A percentile compares a stretch with the other conserved stretches of the same genome.
These are phyloP conservation scores for Sugiyamaella sp. DNA, from an alignment of 1,139 yeast genomes.

Conservation along the genomic window DNA sequence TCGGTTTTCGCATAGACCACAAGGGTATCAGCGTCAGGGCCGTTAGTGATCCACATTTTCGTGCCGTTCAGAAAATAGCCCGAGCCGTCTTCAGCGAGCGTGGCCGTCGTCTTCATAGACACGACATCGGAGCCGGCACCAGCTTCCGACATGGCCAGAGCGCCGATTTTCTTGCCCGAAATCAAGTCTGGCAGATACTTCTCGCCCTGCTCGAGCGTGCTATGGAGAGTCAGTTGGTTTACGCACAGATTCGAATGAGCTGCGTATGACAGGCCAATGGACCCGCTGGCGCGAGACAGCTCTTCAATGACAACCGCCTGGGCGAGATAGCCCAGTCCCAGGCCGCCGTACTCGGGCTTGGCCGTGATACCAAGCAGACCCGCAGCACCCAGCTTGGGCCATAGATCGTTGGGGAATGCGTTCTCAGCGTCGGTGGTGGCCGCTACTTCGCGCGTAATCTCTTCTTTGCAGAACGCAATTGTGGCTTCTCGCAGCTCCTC, in stretches of 20 bases:
- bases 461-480: constrained; percentile 39
- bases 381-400: constrained; percentile 43
- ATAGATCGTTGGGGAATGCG: constrained; percentile 41
- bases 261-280: constrained; percentile 42
- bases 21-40: constrained; percentile 42
- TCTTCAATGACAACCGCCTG: constrained; percentile 44
- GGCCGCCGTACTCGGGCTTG: constrained; percentile 41
- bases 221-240: constrained; percentile 40
- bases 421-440: constrained; percentile 38
- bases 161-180: constrained; percentile 40
- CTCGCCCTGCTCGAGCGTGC: constrained; percentile 37
- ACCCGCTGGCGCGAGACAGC: constrained; percentile 40
- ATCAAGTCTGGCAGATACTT: constrained; percentile 41
- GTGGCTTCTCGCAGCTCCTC: constrained; percentile 42
- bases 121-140: constrained; percentile 44
- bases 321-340: constrained; percentile 41
- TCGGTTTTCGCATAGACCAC: constrained; percentile 44
- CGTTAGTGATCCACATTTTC: constrained; percentile 45
- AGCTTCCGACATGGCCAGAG: constrained; percentile 44
- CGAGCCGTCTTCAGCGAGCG: constrained; percentile 37
- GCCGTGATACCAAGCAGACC: constrained; percentile 44
- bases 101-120: constrained; percentile 41
- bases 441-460: constrained; percentile 39
- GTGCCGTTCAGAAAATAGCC: constrained; percentile 43
- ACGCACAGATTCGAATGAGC: constrained; percentile 44